A percentile compares a stretch with the other conserved stretches of the same genome.
phyloP scores from a whole-genome alignment of 176 grass and related monocot genomes.

The Echinochloa phyllopogon region DNA sequence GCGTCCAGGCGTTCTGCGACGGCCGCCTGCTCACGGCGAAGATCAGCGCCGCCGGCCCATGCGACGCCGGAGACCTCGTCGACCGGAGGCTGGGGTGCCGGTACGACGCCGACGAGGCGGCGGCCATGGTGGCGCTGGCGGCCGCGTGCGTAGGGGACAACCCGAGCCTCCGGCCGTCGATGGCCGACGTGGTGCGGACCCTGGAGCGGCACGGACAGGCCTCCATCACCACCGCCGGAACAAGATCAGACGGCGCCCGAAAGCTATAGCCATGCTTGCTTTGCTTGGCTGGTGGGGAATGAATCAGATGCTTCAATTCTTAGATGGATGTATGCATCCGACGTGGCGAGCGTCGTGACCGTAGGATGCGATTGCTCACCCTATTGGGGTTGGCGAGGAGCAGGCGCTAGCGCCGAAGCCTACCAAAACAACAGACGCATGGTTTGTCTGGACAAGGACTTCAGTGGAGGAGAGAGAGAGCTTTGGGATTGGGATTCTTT shows the following conservation, averaged over 20 bases:
- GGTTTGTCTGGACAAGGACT: constrained; percentile 27
- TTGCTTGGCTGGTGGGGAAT: background rate
- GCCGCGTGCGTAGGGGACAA: constrained; percentile 48
- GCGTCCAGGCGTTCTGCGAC: constrained; percentile 62
- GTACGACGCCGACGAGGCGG: constrained; percentile 53
- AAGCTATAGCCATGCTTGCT: background rate
- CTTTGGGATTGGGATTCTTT: background rate
- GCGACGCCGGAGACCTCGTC: constrained; percentile 34
- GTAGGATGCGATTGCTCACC: constrained; percentile 17
- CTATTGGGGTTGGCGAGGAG: constrained; percentile 36
- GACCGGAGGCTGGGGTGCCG: constrained; percentile 56
- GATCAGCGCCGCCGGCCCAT: background rate
- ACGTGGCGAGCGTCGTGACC: constrained; percentile 23
- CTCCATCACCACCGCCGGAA: constrained; percentile 1
- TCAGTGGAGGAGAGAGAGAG: background rate
- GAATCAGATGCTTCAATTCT: too few relatives aligned
- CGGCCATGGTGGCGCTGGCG: constrained; percentile 33
- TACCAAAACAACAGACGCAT: background rate
- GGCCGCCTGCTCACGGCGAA: constrained; percentile 54
- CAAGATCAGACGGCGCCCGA: background rate
- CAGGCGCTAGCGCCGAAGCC: background rate
- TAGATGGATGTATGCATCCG: too few relatives aligned
- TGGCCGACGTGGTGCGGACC: constrained; percentile 51
- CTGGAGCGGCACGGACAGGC: constrained; percentile 18
- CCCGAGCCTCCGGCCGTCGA: constrained; percentile 59